Evolutionary conservation across 2,329 filamentous ascomycete genomes (phyloP), one percentile per base, ranked within the genome.

Genomic region (Juglanconis sp.): DNA sequence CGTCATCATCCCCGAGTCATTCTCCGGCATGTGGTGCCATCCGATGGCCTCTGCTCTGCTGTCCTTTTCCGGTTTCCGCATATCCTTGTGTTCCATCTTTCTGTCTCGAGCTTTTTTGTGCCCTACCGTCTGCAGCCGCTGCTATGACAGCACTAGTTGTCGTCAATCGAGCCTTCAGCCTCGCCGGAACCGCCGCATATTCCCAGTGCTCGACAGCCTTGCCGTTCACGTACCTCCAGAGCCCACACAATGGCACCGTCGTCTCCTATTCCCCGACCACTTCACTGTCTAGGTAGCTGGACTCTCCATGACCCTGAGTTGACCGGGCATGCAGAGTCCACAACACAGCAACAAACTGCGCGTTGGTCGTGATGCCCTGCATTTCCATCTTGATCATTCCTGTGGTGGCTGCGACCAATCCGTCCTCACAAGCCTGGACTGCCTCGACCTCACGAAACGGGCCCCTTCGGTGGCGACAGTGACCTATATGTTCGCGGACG

Each of bases 191-290:
- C 2, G 56, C 47, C n/a, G 62, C 67, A 34, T 68, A 65, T 50
- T 69, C 66, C 66, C 68, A 70, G 49, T 69, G 68, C 64, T 69
- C 66, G 10, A 65, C 61, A 9, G 61, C 64, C 51, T 38, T 56
- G 0, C 56, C 60, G 36, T 54, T 42, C 50, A 64, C 59, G 35
- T 67, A 68, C 55, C 58, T 55, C 15, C 17, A 36, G 5, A 44
- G 32, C 10, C 31, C 53, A 15, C 31, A 47, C 30, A 36, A 55
- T 38, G 36, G 17, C 52, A 35, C 34, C 32, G 15, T 24, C 1
- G 13, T 5, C 31, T 9, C 17, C 24, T 48, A 8, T 48, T 11
- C 11, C 40, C 9, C 13, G 40, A n/a, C 13, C 24, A 32, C 48
- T 34, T 35, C 6, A 50, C 31, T 6, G 11, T 34, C 47, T 24